These are phyloP conservation scores for Starmerella riodocensis DNA, from an alignment of 805 yeast genomes.

Conservation along the genomic window DNA sequence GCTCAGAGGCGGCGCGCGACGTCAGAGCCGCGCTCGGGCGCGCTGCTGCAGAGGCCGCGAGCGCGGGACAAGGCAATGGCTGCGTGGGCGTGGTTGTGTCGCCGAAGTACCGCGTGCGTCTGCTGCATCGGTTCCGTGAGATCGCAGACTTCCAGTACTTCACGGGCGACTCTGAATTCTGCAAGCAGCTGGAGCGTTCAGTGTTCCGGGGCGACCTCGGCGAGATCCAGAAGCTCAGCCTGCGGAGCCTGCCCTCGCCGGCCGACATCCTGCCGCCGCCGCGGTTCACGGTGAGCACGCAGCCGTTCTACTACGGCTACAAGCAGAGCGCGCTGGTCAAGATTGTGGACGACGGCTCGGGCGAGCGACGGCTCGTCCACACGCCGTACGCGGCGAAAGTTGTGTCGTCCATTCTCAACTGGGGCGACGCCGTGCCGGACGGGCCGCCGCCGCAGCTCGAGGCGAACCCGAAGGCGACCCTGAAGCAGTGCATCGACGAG, in stretches of 20 bases:
- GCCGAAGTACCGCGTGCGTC: conserved; percentile 56
- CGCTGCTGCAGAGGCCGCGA: conserved; percentile 2
- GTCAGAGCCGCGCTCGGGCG: conserved; percentile 41
- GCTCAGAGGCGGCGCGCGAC: conserved; percentile 26
- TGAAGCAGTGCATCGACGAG: conserved; percentile 27
- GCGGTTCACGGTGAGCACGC: conserved; percentile 56
- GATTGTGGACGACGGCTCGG: conserved; percentile 43
- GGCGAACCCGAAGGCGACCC: conserved; percentile 31
- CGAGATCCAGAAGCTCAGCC: conserved; percentile 26
- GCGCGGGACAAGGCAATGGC: conserved; percentile 35
- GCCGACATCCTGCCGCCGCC: conserved; percentile 69
- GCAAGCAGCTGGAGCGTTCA: conserved; percentile 31
- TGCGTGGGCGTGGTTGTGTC: conserved; percentile 33
- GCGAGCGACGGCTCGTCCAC: conserved; percentile 27
- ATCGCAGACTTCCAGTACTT: conserved; percentile 77
- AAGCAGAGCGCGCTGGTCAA: conserved; percentile 53
- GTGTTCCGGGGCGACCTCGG: conserved; percentile 34
- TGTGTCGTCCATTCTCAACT: conserved; percentile 25
- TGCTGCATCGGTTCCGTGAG: conserved; percentile 65
- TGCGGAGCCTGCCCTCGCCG: conserved; percentile 1
- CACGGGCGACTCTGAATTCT: conserved; percentile 43
- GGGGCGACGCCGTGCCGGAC: conserved; percentile 27
- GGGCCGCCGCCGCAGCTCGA: conserved; percentile 31
- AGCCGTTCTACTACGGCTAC: conserved; percentile 68
- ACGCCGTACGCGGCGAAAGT: conserved; percentile 23